Base-by-base conservation (phyloP, 768 basidiomycete genomes). In the Kwoniella newhampshirensis region DNA sequence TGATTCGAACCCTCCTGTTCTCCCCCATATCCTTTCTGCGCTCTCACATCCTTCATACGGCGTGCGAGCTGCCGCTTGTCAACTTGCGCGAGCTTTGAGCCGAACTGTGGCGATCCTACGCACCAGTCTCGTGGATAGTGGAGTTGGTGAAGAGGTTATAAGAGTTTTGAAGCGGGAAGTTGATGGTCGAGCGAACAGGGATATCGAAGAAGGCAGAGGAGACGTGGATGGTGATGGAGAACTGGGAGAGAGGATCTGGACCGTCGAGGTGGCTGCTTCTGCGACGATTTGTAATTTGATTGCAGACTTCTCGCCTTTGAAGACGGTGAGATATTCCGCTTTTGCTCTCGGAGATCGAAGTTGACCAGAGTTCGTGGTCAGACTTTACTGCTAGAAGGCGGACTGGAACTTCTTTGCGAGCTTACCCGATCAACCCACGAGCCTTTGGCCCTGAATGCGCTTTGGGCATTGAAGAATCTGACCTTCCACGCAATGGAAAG, bases 381-480 rank as follows among this genome's bases (percentile, higher is more conserved):
- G 86, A 81, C 80, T 6, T 82, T 88, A 55, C 76, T 92, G 13
- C 82, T 85, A 28, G 80, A 87, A 56, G 87, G 86, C 0, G 78
- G 88, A 0, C 80, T 92, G 52, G 78, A 82, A 1, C 78, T 87
- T 1, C 78, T 93, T 8, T 82, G 86, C 26, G 78, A 82, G 46
- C 77, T 91, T 1, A 74, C 87, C 3, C 73, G 78, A 25, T 78
- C 79, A 7, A 78, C 79, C 0, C 85, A 89, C 57, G 78, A 81
- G 8, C 80, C 81, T 0, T 78, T 91, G 6, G 79, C 83, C 6
- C 71, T 87, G 26, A 90, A 85, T 60, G 84, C 87, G 0, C 69
- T 93, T n/a, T 93, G 91, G 91, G 87, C 87, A 0, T 75, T 92
- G 32, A 91, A 89, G 74, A 96, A 93, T 67, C 70, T 89, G n/a